Evolutionary conservation across 768 basidiomycete species (phyloP), one percentile per base, ranked within the genome.

Genomic region (Kockovaella imperatae): DNA sequence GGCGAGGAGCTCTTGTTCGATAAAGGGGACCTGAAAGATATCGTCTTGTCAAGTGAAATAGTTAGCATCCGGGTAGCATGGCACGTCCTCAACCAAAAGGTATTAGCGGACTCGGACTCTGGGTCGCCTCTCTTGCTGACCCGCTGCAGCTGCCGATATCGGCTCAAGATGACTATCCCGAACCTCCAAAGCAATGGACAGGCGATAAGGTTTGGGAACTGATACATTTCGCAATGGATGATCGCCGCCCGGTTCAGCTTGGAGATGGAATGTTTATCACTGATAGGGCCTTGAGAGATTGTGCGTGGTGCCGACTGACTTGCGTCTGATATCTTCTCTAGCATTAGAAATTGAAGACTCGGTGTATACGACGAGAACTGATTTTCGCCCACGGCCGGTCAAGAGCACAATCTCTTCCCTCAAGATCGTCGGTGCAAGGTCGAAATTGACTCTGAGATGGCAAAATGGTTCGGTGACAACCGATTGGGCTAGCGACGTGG

Each of bases 31-130:
- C n/a, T n/a, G n/a, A n/a, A n/a, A n/a, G n/a, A n/a, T n/a, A n/a
- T n/a, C n/a, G n/a, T n/a, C n/a, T n/a, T n/a, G n/a, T n/a, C n/a
- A n/a, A n/a, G n/a, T n/a, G n/a, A n/a, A n/a, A n/a, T n/a, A n/a
- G 84, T 80, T 14, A 82, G 84, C 32, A 78, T 88, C 52, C 86
- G 84, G 13, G 74, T 93, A 38, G 78, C 82, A 40, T 93, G 89
- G 89, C 75, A 89, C 4, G 89, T 87, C 17, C 73, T 93, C 45
- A 89, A 87, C 53, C 89, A 93, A 75, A 77, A 79, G 45, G 88
- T 87, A 62, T 46, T n/a, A n/a, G n/a, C n/a, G n/a, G n/a, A n/a
- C n/a, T n/a, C n/a, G n/a, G n/a, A n/a, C n/a, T n/a, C n/a, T n/a
- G n/a, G n/a, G n/a, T n/a, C n/a, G n/a, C n/a, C n/a, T n/a, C n/a